Conservation (phyloP, 805 yeast genomes). For the Nakazawaea ernobii region DNA sequence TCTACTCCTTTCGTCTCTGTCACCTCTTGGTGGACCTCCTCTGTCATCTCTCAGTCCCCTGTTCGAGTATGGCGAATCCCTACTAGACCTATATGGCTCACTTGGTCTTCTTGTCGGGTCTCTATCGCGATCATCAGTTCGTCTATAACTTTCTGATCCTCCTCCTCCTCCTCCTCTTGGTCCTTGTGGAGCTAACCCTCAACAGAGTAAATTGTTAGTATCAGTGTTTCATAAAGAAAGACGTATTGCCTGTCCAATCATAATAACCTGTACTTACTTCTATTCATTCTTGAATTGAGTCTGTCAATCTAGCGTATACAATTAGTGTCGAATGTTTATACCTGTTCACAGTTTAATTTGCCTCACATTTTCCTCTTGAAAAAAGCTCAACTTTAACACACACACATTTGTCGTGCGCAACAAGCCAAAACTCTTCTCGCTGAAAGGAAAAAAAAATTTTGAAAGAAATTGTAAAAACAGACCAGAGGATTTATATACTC, state of each 20-base stretch:
- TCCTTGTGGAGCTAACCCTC: not conserved
- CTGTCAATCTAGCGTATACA: not conserved
- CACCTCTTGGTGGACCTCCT: not conserved
- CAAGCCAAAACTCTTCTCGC: too few species aligned
- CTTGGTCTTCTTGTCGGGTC: not conserved
- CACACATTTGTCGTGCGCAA: too few species aligned
- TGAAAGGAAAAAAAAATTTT: too few species aligned
- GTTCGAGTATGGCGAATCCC: not conserved
- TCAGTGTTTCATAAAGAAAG: not conserved
- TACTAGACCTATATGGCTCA: not conserved
- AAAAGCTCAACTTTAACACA: too few species aligned
- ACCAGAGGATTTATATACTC: too few species aligned
- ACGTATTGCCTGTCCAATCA: too few species aligned
- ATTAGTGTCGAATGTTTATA: too few species aligned
- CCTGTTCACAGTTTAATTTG: too few species aligned
- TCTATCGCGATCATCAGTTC: not conserved
- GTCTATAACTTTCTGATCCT: not conserved
- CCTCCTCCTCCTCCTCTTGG: not conserved
- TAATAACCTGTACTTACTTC: not conserved
- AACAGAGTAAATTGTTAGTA: not conserved
- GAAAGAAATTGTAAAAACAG: too few species aligned
- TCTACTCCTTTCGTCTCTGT: constrained; percentile 3
- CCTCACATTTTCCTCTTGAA: too few species aligned
- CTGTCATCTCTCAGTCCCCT: not conserved
- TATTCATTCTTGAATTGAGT: not conserved